Evolutionary conservation across 2,329 filamentous ascomycete genomes (phyloP).

Genomic region (Aspergillus quadricinctus): DNA sequence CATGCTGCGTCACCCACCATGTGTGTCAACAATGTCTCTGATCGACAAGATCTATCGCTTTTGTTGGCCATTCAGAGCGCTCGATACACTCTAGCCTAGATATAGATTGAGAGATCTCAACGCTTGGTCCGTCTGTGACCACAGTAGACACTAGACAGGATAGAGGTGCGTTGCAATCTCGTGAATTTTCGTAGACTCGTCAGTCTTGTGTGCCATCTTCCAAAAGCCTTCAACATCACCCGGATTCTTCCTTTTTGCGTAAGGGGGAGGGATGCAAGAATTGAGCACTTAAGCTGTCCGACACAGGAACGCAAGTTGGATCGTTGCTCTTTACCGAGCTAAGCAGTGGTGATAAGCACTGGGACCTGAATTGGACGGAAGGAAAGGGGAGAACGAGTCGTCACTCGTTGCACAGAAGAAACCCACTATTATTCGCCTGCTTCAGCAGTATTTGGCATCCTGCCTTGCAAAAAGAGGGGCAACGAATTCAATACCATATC

Average conservation of each 20-base stretch:
- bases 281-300: background rate
- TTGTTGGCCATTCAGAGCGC: background rate
- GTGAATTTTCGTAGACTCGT: background rate
- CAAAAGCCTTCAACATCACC: background rate
- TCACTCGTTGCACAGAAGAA: background rate
- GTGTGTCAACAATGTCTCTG: background rate
- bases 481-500: background rate
- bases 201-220: background rate
- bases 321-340: slow-evolving; percentile 7
- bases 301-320: background rate
- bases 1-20: background rate
- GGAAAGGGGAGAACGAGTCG: background rate
- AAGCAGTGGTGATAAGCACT: slow-evolving; percentile 1
- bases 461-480: background rate
- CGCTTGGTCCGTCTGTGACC: background rate
- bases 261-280: background rate
- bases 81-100: background rate
- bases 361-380: background rate
- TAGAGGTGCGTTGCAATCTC: background rate
- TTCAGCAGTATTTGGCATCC: background rate
- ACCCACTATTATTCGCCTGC: background rate
- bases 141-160: background rate
- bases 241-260: background rate
- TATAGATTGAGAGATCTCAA: background rate
- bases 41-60: background rate